A percentile compares a stretch with the other conserved stretches of the same genome.
These are phyloP conservation scores for Pseudogymnoascus sp. DNA, from an alignment of 2,329 filamentous ascomycete genomes.

Conservation along the genomic window DNA sequence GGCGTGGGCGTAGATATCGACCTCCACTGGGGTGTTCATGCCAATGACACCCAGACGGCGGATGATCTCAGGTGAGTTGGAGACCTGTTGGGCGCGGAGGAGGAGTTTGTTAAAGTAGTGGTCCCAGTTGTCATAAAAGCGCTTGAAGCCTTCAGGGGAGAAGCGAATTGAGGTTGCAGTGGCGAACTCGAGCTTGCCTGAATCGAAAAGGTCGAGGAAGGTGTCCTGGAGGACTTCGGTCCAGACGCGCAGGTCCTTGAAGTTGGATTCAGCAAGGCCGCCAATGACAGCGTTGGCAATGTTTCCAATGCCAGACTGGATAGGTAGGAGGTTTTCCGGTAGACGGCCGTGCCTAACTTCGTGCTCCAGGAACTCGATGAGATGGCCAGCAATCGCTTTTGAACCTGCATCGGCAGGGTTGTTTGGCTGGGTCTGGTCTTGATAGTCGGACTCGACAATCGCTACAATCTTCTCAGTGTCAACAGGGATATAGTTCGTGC, in stretches of 20 bases:
- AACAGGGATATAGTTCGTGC: conserved; percentile 70
- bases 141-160: conserved; percentile 81
- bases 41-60: conserved; percentile 77
- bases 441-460: conserved; percentile 76
- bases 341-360: conserved; percentile 72
- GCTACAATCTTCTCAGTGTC: conserved; percentile 80
- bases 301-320: conserved; percentile 86
- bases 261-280: conserved; percentile 70
- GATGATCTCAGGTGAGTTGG: conserved; percentile 86
- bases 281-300: conserved; percentile 89
- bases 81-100: conserved; percentile 78
- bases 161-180: conserved; percentile 86
- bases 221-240: conserved; percentile 89
- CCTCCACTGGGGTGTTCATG: conserved; percentile 92
- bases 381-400: conserved; percentile 62
- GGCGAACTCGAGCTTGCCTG: conserved; percentile 77
- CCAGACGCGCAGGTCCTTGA: conserved; percentile 84
- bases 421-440: conserved; percentile 67
- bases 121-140: conserved; percentile 83
- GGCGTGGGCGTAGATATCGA: conserved; percentile 89
- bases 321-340: conserved; percentile 65
- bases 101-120: conserved; percentile 72
- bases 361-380: conserved; percentile 81
- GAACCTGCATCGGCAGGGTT: conserved; percentile 65
- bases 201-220: conserved; percentile 88